A percentile compares a stretch with the other conserved stretches of the same genome.
Evolutionary conservation across 2,329 filamentous ascomycete species (phyloP).

Genomic region (Colletotrichum magnum): DNA sequence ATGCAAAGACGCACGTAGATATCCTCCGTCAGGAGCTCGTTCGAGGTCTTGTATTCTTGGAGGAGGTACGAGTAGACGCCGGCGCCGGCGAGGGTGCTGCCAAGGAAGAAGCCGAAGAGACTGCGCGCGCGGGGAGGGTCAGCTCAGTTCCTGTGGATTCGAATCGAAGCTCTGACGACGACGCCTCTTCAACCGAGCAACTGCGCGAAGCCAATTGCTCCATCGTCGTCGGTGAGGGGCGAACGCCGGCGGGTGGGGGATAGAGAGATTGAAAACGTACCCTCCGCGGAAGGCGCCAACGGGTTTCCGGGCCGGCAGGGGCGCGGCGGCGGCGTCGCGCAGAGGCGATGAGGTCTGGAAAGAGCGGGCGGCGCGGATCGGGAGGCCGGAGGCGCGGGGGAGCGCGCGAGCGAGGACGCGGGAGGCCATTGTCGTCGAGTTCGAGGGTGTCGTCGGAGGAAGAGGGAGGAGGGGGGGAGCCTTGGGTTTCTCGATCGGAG

Average conservation of each 20-base stretch:
- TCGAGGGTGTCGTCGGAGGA: constrained; percentile 12
- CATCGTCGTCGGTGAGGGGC: background rate
- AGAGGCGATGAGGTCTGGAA: constrained; percentile 66
- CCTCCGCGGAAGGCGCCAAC: constrained; percentile 74
- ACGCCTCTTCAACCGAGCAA: background rate
- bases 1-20: constrained; percentile 84
- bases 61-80: constrained; percentile 94
- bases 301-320: constrained; percentile 70
- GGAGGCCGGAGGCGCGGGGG: constrained; percentile 47
- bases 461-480: background rate
- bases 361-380: constrained; percentile 50
- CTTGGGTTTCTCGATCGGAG: constrained; percentile 17
- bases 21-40: constrained; percentile 93
- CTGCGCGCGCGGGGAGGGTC: constrained; percentile 59
- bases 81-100: constrained; percentile 82
- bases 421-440: constrained; percentile 59
- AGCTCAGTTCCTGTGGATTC: background rate
- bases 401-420: constrained; percentile 59
- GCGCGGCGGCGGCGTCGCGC: constrained; percentile 59
- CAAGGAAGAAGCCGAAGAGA: constrained; percentile 91
- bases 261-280: constrained; percentile 55
- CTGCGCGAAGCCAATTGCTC: background rate
- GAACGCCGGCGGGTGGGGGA: background rate
- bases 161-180: too few relatives aligned
- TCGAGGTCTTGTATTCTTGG: constrained; percentile 93